Evolutionary conservation across 768 basidiomycete species (phyloP).

Genomic region (Lactifluus volemus): DNA sequence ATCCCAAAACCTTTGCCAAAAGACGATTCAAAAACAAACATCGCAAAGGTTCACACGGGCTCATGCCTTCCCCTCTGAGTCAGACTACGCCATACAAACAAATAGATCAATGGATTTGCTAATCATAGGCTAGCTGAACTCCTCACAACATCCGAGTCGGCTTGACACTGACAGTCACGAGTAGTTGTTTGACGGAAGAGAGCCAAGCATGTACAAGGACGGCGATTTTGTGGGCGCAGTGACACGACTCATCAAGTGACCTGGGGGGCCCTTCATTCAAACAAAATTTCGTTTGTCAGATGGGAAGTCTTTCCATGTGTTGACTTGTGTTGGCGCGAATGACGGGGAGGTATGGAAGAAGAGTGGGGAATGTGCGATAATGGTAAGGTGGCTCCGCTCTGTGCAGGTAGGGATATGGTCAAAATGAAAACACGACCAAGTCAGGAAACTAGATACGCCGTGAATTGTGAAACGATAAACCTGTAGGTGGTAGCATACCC

Average conservation of each 20-base stretch:
- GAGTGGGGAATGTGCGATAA: background rate
- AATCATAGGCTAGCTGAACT: background rate
- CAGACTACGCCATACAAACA: conserved; percentile 1
- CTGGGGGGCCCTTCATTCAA: background rate
- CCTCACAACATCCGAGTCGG: background rate
- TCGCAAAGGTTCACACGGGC: background rate
- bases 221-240: background rate
- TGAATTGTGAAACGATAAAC: background rate
- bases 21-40: background rate
- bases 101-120: background rate
- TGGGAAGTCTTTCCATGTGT: conserved; percentile 1
- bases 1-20: too few species aligned
- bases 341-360: background rate
- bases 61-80: background rate
- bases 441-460: conserved; percentile 9
- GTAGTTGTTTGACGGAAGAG: background rate
- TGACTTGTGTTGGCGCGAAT: background rate
- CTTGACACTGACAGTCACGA: background rate
- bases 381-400: background rate
- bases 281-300: conserved; percentile 16
- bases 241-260: conserved; percentile 8
- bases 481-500: background rate
- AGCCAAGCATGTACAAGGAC: background rate
- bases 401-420: background rate
- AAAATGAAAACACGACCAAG: background rate